These are phyloP conservation scores for Crataegus laevigata DNA, from an alignment of 306 rosid genomes.

Conservation along the genomic window DNA sequence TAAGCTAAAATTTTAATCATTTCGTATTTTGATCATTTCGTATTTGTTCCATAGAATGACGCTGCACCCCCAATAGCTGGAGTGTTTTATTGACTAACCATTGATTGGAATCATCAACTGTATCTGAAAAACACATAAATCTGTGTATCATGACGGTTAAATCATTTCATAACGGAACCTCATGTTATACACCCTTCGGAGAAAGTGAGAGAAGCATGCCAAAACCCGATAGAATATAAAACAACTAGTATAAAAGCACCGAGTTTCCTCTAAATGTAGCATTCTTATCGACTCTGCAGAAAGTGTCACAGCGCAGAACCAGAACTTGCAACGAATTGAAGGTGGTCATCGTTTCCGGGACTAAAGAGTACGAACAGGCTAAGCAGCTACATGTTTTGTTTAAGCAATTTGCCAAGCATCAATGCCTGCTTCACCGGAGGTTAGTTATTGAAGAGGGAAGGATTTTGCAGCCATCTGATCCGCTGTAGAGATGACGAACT, in stretches of 20 bases:
- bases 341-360: slow-evolving; percentile 29
- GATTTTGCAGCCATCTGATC: slow-evolving; percentile 6
- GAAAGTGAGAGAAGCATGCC: neutral
- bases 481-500: neutral
- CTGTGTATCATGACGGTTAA: neutral
- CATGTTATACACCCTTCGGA: neutral
- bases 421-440: slow-evolving; percentile 29
- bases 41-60: neutral
- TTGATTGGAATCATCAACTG: neutral
- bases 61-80: neutral
- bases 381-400: slow-evolving; percentile 29
- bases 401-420: slow-evolving; percentile 43
- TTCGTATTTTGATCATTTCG: slow-evolving; percentile 3
- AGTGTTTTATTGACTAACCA: neutral
- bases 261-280: neutral
- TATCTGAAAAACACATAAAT: neutral
- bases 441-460: slow-evolving; percentile 41
- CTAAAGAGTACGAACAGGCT: slow-evolving; percentile 37
- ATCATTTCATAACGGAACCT: neutral
- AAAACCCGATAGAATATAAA: neutral
- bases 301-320: neutral
- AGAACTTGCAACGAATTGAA: slow-evolving; percentile 28
- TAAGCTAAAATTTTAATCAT: neutral
- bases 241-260: neutral
- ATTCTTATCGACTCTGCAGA: slow-evolving; percentile 19